Evolutionary conservation across 257 asterid species (phyloP).

Genomic region (Gynochthodes officinalis): DNA sequence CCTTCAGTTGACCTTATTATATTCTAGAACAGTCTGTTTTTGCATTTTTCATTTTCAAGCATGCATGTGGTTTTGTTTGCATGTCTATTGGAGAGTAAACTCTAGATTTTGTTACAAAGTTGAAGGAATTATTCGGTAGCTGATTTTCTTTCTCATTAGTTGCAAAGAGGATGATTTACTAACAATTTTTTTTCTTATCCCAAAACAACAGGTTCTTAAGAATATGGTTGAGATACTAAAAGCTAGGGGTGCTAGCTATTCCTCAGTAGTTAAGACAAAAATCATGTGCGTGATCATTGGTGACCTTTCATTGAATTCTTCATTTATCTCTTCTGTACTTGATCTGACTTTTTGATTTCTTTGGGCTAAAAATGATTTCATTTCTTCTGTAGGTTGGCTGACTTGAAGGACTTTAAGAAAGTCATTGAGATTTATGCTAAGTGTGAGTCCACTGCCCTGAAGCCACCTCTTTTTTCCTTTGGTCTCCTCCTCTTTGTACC

Average conservation of each 20-base stretch:
- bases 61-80: too few relatives aligned
- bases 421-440: conserved; percentile 93
- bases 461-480: neutral
- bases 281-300: conserved; percentile 59
- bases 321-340: neutral
- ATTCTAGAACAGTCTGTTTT: too few relatives aligned
- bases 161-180: neutral
- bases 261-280: conserved; percentile 97
- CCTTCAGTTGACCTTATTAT: too few relatives aligned
- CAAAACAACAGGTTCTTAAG: conserved; percentile 65
- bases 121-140: neutral
- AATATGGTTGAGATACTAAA: conserved; percentile 97
- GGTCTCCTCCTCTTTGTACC: neutral
- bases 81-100: neutral
- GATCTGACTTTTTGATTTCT: conserved; percentile 9
- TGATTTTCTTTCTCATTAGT: neutral
- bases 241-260: conserved; percentile 83
- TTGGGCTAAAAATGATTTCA: conserved; percentile 14
- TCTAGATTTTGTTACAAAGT: neutral
- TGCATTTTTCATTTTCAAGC: too few relatives aligned
- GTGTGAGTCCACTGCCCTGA: conserved; percentile 54
- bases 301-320: neutral
- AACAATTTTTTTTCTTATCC: conserved; percentile 18
- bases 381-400: conserved; percentile 75
- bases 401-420: conserved; percentile 87